Percentiles rank a stretch among this genome's conserved stretches.
phyloP scores from a whole-genome alignment of 441 rosid genomes.

The Raphanus hybrid region DNA sequence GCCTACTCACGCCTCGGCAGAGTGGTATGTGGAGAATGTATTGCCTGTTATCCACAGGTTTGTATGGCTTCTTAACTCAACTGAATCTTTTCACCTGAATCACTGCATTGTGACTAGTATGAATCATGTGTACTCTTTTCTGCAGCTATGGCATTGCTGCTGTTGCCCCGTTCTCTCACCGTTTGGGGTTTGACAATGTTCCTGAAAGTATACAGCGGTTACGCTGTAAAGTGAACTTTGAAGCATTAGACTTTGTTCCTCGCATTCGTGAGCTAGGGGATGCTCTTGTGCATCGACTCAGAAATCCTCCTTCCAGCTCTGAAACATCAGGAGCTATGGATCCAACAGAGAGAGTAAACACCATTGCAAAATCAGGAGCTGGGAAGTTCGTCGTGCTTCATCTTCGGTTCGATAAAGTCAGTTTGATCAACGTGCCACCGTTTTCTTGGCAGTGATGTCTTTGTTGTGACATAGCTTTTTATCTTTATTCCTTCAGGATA shows the following conservation, averaged over 20 bases:
- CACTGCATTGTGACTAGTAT: too few relatives aligned
- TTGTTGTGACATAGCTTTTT: conserved; percentile 3
- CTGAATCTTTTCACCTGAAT: too few relatives aligned
- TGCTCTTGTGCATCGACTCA: conserved; percentile 58
- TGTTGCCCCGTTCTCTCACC: conserved; percentile 76
- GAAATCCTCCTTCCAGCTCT: conserved; percentile 45
- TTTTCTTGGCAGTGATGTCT: neutral
- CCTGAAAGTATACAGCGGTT: conserved; percentile 61
- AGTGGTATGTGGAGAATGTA: conserved; percentile 73
- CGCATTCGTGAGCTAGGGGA: conserved; percentile 55
- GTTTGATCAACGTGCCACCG: conserved; percentile 35
- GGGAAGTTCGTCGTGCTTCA: conserved; percentile 70
- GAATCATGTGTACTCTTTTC: neutral
- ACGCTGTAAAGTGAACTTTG: conserved; percentile 75
- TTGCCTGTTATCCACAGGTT: conserved; percentile 71
- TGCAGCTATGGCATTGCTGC: conserved; percentile 76
- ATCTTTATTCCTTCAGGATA: conserved; percentile 16
- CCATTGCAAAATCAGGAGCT: conserved; percentile 46
- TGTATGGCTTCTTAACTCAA: conserved; percentile 11
- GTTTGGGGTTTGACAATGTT: conserved; percentile 65
- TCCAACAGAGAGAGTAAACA: conserved; percentile 45
- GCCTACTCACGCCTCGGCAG: conserved; percentile 67
- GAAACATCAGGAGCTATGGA: conserved; percentile 45
- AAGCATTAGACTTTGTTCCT: conserved; percentile 64
- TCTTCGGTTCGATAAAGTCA: conserved; percentile 71